Base-by-base conservation (phyloP, 2,329 filamentous ascomycete species). In the Colletotrichum sp. region DNA sequence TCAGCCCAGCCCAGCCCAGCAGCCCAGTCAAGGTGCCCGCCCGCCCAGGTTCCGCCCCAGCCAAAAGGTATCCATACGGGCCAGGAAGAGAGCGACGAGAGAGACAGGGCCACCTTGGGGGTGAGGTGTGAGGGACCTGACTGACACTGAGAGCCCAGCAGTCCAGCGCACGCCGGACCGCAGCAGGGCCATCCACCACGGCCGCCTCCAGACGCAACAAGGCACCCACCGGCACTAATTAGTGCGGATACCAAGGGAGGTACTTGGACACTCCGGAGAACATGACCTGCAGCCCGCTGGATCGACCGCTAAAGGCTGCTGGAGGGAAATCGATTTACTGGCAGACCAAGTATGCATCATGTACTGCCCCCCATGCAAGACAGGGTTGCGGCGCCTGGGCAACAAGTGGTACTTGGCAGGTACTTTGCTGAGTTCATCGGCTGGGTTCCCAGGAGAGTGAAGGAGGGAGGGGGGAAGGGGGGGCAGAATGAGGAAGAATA, bases 401-500 rank as follows among this genome's bases (percentile, higher is more conserved):
- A 69, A 62, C 62, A 52, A 55, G 56, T n/a, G 70, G 74, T 76
- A 76, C 74, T 71, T 71, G 66, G 52, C 32, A 36, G 74, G 32
- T 76, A 76, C 74, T 66, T 75, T 75, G 71, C 74, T 71, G 60
- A 76, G 66, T 75, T 70, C 66, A 76, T 75, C 74, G 60, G 71
- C 74, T 75, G 71, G 71, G 71, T 70, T 75, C 58, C 56, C 56
- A 70, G 39, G 32, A 71, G 28, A 72, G 56, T 34, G 55, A 64
- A 65, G 56, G 62, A 74, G 43, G 34, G 71, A 62, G 36, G 34
- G 64, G 64, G 48, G 64, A 22, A 16, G 30, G 65, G 61, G 62
- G 70, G 39, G 55, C 61, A 73, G 62, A 72, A 75, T 60, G 56
- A 71, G 69, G 71, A 75, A 66, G 58, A 76, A 64, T 10, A 22